Evolutionary conservation across 2,329 filamentous ascomycete genomes (phyloP), one percentile per base, ranked within the genome.

Genomic region (Arachnopeziza araneosa): DNA sequence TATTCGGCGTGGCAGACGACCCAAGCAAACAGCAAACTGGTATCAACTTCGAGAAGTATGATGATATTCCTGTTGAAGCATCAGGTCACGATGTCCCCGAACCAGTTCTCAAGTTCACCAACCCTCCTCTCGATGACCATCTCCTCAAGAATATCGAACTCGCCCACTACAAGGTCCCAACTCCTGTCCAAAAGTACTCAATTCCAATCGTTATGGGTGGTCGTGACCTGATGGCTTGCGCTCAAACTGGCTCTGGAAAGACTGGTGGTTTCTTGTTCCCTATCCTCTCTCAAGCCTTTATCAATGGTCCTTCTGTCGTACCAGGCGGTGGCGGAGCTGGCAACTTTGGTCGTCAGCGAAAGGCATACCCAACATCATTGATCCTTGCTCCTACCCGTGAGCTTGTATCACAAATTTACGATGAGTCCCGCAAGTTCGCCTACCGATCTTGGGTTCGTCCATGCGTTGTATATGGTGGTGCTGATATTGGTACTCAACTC

Each of bases 41-140:
- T 78, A 98, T 99, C 89, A 99, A 99, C 85, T 99, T 99, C 75
- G 89, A 96, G 81, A 99, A 99, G 83, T 99, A 99, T 79, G 95
- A 99, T 74, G 95, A 99, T 77, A 99, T 99, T 68, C 95, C 95
- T 58, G 95, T 99, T 66, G 95, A 98, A 79, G 95, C 95, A 65
- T 97, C 93, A 62, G 95, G 95, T 63, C 88, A 91, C 57, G 86
- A 96, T 73, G 92, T 98, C 57, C 95, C 95, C 52, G 95, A 98
- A 73, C 89, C 93, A 50, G 91, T 97, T 68, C 87, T 87, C 67
- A 83, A 86, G 63, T 99, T 99, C 84, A 91, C 86, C 74, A 96
- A 95, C 78, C 95, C 95, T 67, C 95, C 95, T 71, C 84, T 99
- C 68, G 95, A 99, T 73, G 90, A 96, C 75, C 95, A 98, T 74